phyloP scores from a whole-genome alignment of 208 protist genomes.

The Wallacemonas sp. region DNA sequence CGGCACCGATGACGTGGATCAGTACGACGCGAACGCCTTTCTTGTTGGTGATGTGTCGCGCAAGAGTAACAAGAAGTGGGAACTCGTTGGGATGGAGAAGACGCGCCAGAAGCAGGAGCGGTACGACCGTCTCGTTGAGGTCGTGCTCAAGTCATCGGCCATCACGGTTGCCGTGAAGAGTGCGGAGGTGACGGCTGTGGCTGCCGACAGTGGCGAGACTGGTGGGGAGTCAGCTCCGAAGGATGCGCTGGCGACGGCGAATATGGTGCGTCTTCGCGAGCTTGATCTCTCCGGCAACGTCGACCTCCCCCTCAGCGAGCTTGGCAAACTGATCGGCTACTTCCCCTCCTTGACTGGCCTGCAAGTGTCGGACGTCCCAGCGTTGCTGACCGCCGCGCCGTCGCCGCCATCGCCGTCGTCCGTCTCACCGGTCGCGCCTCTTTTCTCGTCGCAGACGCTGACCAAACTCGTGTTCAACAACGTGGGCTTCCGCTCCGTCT shows the following conservation, averaged over 20 bases:
- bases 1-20: constrained; percentile 61
- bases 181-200: not conserved
- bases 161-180: constrained; percentile 55
- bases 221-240: constrained; percentile 4
- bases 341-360: constrained; percentile 63
- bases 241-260: constrained; percentile 40
- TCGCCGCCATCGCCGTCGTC: not conserved
- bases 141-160: constrained; percentile 58
- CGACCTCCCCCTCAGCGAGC: constrained; percentile 46
- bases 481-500: constrained; percentile 57
- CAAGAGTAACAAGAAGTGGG: constrained; percentile 69
- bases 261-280: constrained; percentile 53
- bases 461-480: constrained; percentile 83
- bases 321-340: constrained; percentile 48
- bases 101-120: constrained; percentile 56
- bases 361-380: constrained; percentile 66
- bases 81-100: constrained; percentile 83
- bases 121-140: constrained; percentile 59
- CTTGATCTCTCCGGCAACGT: constrained; percentile 80
- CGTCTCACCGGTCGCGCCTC: too few relatives aligned
- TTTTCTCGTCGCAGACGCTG: constrained; percentile 40
- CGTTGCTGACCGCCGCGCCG: constrained; percentile 23
- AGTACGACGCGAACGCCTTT: constrained; percentile 43
- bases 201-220: not conserved
- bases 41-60: constrained; percentile 39